Conservation (phyloP, 768 basidiomycete species). For the Lactifluus subvellereus region DNA sequence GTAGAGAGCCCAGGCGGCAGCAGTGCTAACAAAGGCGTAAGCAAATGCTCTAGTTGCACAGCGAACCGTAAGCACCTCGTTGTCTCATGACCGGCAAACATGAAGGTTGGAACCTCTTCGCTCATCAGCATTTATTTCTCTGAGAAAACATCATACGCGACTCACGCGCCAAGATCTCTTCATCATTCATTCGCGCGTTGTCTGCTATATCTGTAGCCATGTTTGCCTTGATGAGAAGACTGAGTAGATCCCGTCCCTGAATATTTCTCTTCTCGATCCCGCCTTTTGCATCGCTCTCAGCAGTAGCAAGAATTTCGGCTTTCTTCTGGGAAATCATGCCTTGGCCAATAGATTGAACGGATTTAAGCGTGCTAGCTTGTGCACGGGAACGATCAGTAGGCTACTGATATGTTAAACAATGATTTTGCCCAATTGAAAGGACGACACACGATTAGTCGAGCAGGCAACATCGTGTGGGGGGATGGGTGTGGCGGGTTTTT, state of each 20-base stretch:
- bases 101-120: conserved; percentile 55
- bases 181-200: conserved; percentile 51
- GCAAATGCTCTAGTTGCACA: background rate
- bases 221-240: conserved; percentile 57
- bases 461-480: too few relatives aligned
- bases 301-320: conserved; percentile 30
- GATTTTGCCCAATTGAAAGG: background rate
- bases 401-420: conserved; percentile 2
- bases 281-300: conserved; percentile 24
- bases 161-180: conserved; percentile 55
- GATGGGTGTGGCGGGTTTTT: too few relatives aligned
- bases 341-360: conserved; percentile 29
- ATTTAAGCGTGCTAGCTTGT: background rate
- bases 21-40: conserved; percentile 28
- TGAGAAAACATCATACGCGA: background rate
- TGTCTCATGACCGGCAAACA: conserved; percentile 56
- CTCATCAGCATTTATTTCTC: background rate
- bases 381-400: conserved; percentile 10
- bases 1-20: conserved; percentile 54
- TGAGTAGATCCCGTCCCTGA: conserved; percentile 49
- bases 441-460: conserved; percentile 13
- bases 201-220: conserved; percentile 54
- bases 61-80: conserved; percentile 35
- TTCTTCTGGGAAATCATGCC: conserved; percentile 32
- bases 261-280: conserved; percentile 33